phyloP scores from a whole-genome alignment of 257 asterid species.

The Solanum tarapatanum region DNA sequence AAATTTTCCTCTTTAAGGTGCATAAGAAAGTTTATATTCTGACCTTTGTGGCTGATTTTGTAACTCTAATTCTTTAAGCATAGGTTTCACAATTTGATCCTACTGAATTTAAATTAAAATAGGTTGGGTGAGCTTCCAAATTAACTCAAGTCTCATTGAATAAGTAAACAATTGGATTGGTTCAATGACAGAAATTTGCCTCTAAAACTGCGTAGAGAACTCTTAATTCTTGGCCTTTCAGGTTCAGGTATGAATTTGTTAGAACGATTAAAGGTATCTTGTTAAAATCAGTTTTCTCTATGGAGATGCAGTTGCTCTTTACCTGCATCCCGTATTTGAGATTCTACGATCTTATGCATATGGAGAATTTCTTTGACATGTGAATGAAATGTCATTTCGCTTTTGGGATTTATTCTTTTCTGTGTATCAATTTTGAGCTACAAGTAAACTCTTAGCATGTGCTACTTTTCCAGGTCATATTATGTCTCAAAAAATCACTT shows the following conservation, averaged over 20 bases:
- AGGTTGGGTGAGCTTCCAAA: too few relatives aligned
- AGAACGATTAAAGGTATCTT: not conserved
- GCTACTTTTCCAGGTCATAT: not conserved
- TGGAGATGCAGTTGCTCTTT: not conserved
- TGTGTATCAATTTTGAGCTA: not conserved
- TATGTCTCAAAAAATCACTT: not conserved
- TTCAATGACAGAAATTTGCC: not conserved
- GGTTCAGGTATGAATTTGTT: not conserved
- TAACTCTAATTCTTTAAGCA: not conserved
- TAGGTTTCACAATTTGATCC: not conserved
- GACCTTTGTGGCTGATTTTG: not conserved
- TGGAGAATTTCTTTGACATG: not conserved
- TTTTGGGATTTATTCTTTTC: not conserved
- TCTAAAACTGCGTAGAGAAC: not conserved
- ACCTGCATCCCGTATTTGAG: not conserved
- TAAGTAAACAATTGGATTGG: too few relatives aligned
- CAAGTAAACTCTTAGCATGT: not conserved
- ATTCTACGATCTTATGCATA: not conserved
- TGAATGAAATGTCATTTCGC: not conserved
- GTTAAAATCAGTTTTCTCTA: not conserved
- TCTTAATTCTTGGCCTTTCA: not conserved
- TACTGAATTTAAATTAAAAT: not conserved
- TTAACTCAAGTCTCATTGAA: too few relatives aligned
- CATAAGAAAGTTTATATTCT: not conserved
- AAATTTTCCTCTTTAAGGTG: not conserved